phyloP scores from a whole-genome alignment of 306 rosid genomes.

The Quercus rubra region DNA sequence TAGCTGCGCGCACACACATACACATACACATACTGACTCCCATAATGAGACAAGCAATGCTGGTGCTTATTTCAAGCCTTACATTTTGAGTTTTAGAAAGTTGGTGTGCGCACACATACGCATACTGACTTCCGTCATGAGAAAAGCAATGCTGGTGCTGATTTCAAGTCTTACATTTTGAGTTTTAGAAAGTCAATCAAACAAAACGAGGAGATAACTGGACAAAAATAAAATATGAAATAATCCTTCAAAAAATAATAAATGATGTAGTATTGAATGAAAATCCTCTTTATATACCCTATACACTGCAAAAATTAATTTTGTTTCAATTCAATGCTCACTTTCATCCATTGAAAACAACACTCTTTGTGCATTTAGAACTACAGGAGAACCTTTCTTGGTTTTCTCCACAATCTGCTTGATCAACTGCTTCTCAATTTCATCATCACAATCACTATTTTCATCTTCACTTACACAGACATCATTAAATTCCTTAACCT shows the following conservation, averaged over 20 bases:
- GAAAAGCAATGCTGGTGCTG: no score
- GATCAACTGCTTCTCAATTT: slow-evolving; percentile 67
- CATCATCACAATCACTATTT: slow-evolving; percentile 50
- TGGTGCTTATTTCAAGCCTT: no score
- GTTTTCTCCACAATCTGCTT: slow-evolving; percentile 72
- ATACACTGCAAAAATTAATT: slow-evolving; percentile 30
- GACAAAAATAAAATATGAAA: not conserved
- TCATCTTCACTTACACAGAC: slow-evolving; percentile 34
- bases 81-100: no score
- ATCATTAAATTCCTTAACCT: slow-evolving; percentile 26
- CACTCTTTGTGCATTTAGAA: slow-evolving; percentile 58
- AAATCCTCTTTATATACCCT: slow-evolving; percentile 18
- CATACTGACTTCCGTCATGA: no score
- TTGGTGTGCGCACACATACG: no score
- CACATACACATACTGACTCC: no score
- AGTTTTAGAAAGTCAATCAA: not conserved
- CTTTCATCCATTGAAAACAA: slow-evolving; percentile 51
- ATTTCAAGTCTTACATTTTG: no score
- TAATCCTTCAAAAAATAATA: not conserved
- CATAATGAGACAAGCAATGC: no score
- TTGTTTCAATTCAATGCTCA: slow-evolving; percentile 18
- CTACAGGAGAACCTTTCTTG: slow-evolving; percentile 68
- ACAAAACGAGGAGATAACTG: not conserved
- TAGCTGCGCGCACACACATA: no score
- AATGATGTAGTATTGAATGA: not conserved